A percentile compares a stretch with the other conserved stretches of the same genome.
Evolutionary conservation across 139 green algal species (phyloP).

Genomic region (Pycnococcus provasolii): DNA sequence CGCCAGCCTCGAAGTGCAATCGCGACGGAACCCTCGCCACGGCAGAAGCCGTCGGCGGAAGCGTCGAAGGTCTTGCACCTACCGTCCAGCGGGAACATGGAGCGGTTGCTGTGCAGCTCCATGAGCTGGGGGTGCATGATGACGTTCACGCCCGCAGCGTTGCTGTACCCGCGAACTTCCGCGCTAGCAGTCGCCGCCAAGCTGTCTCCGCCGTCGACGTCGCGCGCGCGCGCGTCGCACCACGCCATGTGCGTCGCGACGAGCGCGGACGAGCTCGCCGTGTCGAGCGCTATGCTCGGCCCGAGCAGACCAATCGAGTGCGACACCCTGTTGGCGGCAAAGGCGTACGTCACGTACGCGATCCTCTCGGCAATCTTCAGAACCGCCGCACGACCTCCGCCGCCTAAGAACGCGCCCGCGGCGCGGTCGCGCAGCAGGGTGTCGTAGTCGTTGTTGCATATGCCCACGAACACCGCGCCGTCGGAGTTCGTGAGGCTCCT

Average conservation of each 20-base stretch:
- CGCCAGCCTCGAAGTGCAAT: background rate
- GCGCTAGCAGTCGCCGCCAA: no score
- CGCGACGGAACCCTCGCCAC: conserved; percentile 47
- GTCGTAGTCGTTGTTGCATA: conserved; percentile 21
- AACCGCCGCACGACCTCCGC: conserved; percentile 21
- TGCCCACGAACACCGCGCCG: conserved; percentile 20
- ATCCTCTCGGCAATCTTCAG: background rate
- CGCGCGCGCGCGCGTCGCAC: background rate
- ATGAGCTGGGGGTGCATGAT: conserved; percentile 40
- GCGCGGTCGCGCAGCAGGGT: background rate
- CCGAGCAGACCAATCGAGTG: conserved; percentile 39
- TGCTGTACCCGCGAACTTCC: no score
- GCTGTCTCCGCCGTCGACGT: no score
- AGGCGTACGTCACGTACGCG: conserved; percentile 23
- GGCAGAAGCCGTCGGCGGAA: conserved; percentile 66
- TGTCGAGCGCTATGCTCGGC: conserved; percentile 37
- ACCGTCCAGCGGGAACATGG: conserved; percentile 47
- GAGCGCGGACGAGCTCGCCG: conserved; percentile 76
- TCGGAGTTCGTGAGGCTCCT: background rate
- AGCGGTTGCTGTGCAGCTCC: conserved; percentile 30
- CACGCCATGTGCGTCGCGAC: conserved; percentile 51
- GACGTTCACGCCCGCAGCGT: conserved; percentile 34
- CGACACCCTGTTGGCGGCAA: conserved; percentile 41
- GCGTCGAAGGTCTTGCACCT: conserved; percentile 76
- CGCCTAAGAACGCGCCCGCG: background rate